These are phyloP conservation scores for Mycena amicta DNA, from an alignment of 768 basidiomycete genomes.

Conservation along the genomic window DNA sequence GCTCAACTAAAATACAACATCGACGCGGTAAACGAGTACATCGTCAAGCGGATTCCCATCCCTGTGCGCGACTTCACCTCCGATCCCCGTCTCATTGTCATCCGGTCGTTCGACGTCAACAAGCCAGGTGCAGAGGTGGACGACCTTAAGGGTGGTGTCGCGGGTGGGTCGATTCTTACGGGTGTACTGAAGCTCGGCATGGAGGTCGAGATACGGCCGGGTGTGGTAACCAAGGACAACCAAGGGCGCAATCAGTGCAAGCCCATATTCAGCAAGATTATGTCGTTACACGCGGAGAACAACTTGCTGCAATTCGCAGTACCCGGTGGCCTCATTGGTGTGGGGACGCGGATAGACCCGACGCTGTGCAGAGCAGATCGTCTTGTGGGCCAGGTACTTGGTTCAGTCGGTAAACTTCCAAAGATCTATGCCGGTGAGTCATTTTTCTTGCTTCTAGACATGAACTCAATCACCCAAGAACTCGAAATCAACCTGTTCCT, in stretches of 20 bases:
- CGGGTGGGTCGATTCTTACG: slow-evolving; percentile 93
- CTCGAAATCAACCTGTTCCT: slow-evolving; percentile 93
- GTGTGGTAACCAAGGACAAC: slow-evolving; percentile 93
- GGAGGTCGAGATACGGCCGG: slow-evolving; percentile 96
- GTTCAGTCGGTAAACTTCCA: slow-evolving; percentile 91
- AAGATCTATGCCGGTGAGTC: slow-evolving; percentile 83
- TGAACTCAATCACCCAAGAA: slow-evolving; percentile 47
- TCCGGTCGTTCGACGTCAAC: slow-evolving; percentile 99
- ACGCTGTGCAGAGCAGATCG: slow-evolving; percentile 97
- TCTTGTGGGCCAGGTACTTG: slow-evolving; percentile 94
- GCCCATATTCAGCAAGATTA: slow-evolving; percentile 90
- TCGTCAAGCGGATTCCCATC: slow-evolving; percentile 94
- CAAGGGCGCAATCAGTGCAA: slow-evolving; percentile 89
- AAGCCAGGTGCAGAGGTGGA: slow-evolving; percentile 97
- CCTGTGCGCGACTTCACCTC: slow-evolving; percentile 92
- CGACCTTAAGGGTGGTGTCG: slow-evolving; percentile 97
- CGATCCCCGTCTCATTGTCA: slow-evolving; percentile 93
- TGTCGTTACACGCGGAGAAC: slow-evolving; percentile 92
- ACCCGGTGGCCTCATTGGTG: slow-evolving; percentile 97
- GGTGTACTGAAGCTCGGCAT: slow-evolving; percentile 89
- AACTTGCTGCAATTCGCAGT: slow-evolving; percentile 95
- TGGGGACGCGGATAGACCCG: slow-evolving; percentile 95
- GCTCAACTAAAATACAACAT: slow-evolving; percentile 99
- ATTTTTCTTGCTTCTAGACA: background rate
- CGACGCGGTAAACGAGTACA: slow-evolving; percentile 98